Evolutionary conservation across 176 grass and related monocot genomes (phyloP).

Genomic region (Oryza officinalis): DNA sequence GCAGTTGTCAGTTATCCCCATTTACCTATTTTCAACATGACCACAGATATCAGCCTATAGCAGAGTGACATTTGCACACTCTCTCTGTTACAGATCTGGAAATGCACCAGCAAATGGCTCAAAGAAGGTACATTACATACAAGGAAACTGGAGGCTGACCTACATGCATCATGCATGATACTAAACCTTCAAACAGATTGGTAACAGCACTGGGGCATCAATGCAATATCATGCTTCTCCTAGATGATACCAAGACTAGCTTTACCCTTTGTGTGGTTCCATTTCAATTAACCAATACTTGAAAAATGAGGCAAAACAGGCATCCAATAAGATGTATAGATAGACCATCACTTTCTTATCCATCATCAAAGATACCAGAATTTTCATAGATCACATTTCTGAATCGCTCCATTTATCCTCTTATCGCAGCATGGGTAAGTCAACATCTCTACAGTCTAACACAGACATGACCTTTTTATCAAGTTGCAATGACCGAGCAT

Average conservation of each 20-base stretch:
- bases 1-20: constrained; percentile 1
- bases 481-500: neutral
- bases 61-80: neutral
- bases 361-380: neutral
- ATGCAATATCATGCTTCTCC: neutral
- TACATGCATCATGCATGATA: neutral
- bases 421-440: neutral
- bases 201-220: neutral
- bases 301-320: neutral
- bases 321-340: neutral
- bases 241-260: neutral
- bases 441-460: neutral
- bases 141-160: neutral
- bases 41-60: neutral
- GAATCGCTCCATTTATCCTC: neutral
- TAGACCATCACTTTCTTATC: neutral
- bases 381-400: neutral
- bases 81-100: neutral
- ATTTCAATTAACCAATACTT: neutral
- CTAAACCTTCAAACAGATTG: neutral
- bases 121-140: neutral
- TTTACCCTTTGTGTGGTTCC: neutral
- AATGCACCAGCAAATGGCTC: neutral
- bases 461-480: neutral
- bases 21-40: neutral